These are phyloP conservation scores for Digitaria exilis DNA, from an alignment of 202 grass and related monocot genomes.

Conservation along the genomic window DNA sequence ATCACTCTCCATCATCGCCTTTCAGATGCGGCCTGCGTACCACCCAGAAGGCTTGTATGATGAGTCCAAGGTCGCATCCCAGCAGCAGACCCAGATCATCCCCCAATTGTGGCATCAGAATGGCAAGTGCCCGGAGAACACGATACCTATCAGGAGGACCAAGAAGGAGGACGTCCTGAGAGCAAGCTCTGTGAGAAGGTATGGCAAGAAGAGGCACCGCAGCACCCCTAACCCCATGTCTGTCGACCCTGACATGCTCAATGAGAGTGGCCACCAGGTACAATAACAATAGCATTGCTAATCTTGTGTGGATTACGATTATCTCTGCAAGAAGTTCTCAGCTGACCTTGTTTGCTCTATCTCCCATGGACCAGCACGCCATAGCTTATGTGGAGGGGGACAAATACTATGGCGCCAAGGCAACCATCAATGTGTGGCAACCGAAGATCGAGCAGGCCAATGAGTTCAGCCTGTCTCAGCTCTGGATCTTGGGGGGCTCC, in stretches of 20 bases:
- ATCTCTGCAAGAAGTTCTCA: not conserved
- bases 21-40: slow-evolving; percentile 80
- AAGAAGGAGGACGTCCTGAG: slow-evolving; percentile 69
- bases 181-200: slow-evolving; percentile 63
- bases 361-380: slow-evolving; percentile 61
- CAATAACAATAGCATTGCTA: not conserved
- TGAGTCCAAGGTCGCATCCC: slow-evolving; percentile 54
- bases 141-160: slow-evolving; percentile 75
- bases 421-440: slow-evolving; percentile 94
- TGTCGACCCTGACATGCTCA: slow-evolving; percentile 64
- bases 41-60: slow-evolving; percentile 75
- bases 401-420: slow-evolving; percentile 86
- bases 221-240: slow-evolving; percentile 62
- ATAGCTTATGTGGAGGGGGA: slow-evolving; percentile 91
- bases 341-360: slow-evolving; percentile 6
- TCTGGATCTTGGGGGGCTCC: slow-evolving; percentile 88
- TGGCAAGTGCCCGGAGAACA: slow-evolving; percentile 67
- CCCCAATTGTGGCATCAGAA: slow-evolving; percentile 73
- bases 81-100: slow-evolving; percentile 44
- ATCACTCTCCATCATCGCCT: slow-evolving; percentile 14
- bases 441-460: slow-evolving; percentile 80
- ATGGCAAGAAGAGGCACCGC: slow-evolving; percentile 68
- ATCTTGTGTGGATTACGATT: not conserved
- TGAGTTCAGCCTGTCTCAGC: slow-evolving; percentile 93
- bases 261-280: slow-evolving; percentile 83